phyloP scores from a whole-genome alignment of 2,329 filamentous ascomycete genomes.

The Clonostachys rosea region DNA sequence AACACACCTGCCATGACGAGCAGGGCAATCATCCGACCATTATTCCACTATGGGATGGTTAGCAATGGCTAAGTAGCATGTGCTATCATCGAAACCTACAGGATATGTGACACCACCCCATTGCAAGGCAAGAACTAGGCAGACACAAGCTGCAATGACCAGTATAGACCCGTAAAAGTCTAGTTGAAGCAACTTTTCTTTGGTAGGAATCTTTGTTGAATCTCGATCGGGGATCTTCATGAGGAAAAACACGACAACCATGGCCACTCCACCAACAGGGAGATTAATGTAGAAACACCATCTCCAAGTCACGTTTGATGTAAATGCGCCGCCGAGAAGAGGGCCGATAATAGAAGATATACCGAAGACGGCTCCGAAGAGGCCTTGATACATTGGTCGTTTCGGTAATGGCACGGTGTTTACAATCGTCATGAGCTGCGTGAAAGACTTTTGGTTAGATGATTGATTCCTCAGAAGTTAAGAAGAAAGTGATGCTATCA shows the following conservation, averaged over 20 bases:
- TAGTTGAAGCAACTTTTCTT: constrained; percentile 17
- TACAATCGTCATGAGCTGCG: not conserved
- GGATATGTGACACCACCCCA: constrained; percentile 26
- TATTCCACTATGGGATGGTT: constrained; percentile 21
- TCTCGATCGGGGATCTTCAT: not conserved
- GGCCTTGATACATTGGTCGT: constrained; percentile 39
- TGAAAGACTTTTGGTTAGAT: not conserved
- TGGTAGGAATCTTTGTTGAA: constrained; percentile 13
- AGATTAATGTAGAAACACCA: constrained; percentile 14
- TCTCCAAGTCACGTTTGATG: constrained; percentile 6
- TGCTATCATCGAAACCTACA: too few species aligned
- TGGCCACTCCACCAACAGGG: constrained; percentile 5
- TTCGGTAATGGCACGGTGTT: not conserved
- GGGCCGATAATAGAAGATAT: constrained; percentile 20
- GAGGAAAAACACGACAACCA: constrained; percentile 1
- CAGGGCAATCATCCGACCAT: constrained; percentile 27
- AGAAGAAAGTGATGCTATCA: constrained; percentile 20
- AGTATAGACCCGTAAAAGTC: constrained; percentile 30
- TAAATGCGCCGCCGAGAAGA: constrained; percentile 17
- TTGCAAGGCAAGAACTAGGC: constrained; percentile 31
- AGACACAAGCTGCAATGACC: constrained; percentile 28
- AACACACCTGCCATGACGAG: constrained; percentile 16
- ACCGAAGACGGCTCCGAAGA: constrained; percentile 24
- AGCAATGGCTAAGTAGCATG: too few species aligned
- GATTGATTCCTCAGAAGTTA: constrained; percentile 21